Base-by-base conservation (phyloP, 2,329 filamentous ascomycete species). In the Ceratocystis eucalypticola region DNA sequence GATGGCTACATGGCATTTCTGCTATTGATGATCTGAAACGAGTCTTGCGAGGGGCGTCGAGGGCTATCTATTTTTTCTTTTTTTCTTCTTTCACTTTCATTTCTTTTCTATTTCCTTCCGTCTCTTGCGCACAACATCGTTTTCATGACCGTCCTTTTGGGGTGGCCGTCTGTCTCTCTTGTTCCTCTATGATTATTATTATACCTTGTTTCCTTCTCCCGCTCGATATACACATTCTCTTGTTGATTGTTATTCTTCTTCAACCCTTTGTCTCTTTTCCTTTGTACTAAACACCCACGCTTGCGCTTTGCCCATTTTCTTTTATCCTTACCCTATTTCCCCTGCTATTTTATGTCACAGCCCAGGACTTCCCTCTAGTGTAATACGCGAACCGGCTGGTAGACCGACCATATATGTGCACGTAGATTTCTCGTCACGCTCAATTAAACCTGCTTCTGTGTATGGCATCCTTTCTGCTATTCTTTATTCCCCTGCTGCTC, bases 11-110 rank as follows among this genome's bases (percentile, higher is more conserved):
- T 17, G n/a, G 17, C 5, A 59, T 17, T 59, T 59, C 25, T n/a
- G 25, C 28, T 59, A 30, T 59, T 37, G 33, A 59, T 33, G 53
- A 59, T 59, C 53, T 59, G 53, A 59, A 59, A 59, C 53, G 53
- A 59, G 53, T 59, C 28, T 59, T 59, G 53, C 53, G 28, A 33
- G 28, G 28, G 41, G 55, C 41, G 41, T 20, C n/a, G 61, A 25
- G 20, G 37, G 5, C 17, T 62, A 30, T 5, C 20, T 28, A 44
- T 37, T 10, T 7, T 62, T 62, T 7, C 2, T 53, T 25, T 53
- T 53, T 15, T 53, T 55, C 28, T 66, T 61, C 30, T 46, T 67
- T 28, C n/a, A 7, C 30, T 33, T 33, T 33, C 30, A 33, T 33
- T 33, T 7, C 30, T 8, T 46, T 41, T 55, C 30, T 61, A 28